Evolutionary conservation across 2,329 filamentous ascomycete genomes (phyloP), one percentile per base, ranked within the genome.

Genomic region (Penicillium occitanis): DNA sequence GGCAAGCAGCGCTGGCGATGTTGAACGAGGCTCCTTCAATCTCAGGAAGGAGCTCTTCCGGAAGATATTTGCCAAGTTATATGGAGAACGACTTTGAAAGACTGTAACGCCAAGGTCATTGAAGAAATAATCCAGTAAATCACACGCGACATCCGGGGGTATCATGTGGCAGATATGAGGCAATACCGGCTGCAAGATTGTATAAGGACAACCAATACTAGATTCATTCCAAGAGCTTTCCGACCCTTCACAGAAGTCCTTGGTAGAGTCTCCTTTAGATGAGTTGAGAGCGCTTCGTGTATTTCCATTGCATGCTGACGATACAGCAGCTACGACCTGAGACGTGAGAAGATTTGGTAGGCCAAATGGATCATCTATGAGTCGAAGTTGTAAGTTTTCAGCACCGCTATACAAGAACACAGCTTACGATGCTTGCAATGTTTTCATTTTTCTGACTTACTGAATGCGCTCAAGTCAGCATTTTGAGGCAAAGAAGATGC

Each of bases 41-140:
- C 55, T 37, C 22, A 25, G 19, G n/a, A 59, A 59, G 5, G 55
- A 59, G 35, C 33, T 37, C n/a, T 59, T 59, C 33, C 55, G 53
- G 19, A 58, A 58, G 28, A 58, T 58, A 40, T 58, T 58, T 40
- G 28, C 53, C 53, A 58, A 22, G 33, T 58, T 58, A n/a, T 58
- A 58, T 33, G 53, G 53, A 58, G 53, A 58, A 14, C 53, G 53
- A 22, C 53, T 22, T 40, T 58, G 28, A n/a, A 33, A 58, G 33
- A 37, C 53, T 19, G 53, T 22, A 30, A 35, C 53, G 28, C 17
- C 53, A 19, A 40, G 28, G 53, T 58, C 53, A 22, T 40, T 33
- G 33, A 58, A 58, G 33, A 58, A 58, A 58, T 58, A 58, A 42
- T 42, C 55, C 35, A 59, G 13, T 42, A 59, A 59, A 42, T 59